Conservation (phyloP, 2,329 filamentous ascomycete genomes). For the Blastomyces silverae region DNA sequence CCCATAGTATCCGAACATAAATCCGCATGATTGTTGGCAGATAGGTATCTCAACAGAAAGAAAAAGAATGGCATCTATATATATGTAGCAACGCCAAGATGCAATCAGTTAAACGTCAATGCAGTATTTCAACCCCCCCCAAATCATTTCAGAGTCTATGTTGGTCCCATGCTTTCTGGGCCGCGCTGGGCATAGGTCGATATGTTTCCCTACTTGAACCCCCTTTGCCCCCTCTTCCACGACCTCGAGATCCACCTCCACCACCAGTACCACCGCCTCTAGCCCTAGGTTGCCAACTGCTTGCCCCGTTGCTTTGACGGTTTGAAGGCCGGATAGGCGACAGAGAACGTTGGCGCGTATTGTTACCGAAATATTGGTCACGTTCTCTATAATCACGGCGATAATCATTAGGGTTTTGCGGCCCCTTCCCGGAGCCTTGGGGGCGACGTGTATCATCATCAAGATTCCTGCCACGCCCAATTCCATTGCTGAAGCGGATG, state of each 20-base stretch:
- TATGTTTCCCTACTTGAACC: constrained; percentile 26
- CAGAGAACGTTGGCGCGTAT: constrained; percentile 29
- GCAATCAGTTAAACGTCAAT: neutral
- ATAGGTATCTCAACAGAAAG: neutral
- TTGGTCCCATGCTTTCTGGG: constrained; percentile 31
- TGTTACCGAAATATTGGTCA: constrained; percentile 24
- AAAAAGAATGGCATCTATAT: neutral
- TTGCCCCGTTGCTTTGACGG: constrained; percentile 19
- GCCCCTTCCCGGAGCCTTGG: constrained; percentile 14
- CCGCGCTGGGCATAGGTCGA: constrained; percentile 32
- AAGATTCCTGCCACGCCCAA: constrained; percentile 28
- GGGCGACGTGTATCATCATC: constrained; percentile 20
- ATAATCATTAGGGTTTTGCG: constrained; percentile 19
- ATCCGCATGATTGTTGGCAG: neutral
- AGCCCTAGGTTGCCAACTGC: constrained; percentile 22
- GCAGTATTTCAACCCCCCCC: neutral
- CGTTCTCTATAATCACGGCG: constrained; percentile 25
- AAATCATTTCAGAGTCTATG: constrained; percentile 25
- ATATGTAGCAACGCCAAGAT: neutral
- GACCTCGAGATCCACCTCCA: constrained; percentile 24
- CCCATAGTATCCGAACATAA: neutral
- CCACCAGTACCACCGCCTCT: constrained; percentile 16
- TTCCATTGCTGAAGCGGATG: constrained; percentile 33
- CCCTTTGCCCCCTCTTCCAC: constrained; percentile 19
- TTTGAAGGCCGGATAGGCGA: constrained; percentile 27